Percentiles rank a stretch among this genome's conserved stretches.
Evolutionary conservation across 768 basidiomycete genomes (phyloP).

Genomic region (Infundibulicybe gibba): DNA sequence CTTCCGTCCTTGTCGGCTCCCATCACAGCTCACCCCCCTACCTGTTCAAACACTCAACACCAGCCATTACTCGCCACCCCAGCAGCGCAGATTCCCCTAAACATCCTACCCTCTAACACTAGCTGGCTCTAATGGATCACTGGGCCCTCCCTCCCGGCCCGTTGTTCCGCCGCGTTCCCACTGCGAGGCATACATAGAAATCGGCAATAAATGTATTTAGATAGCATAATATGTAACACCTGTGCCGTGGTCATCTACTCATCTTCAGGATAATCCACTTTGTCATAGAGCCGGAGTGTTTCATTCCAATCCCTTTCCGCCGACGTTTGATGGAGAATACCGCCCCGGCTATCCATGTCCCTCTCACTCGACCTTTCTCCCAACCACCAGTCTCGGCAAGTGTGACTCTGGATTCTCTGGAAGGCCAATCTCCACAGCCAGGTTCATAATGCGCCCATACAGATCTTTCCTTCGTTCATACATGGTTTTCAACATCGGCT

Average conservation of each 20-base stretch:
- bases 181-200: too few relatives aligned
- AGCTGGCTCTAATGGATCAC: too few relatives aligned
- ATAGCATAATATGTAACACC: too few relatives aligned
- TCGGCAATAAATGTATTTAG: too few relatives aligned
- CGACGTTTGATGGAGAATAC: constrained; percentile 76
- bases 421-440: constrained; percentile 60
- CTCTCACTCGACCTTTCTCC: constrained; percentile 70
- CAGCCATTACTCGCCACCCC: too few relatives aligned
- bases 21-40: too few relatives aligned
- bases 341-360: constrained; percentile 62
- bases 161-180: too few relatives aligned
- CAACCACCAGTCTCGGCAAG: constrained; percentile 50
- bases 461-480: constrained; percentile 51
- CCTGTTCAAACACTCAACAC: too few relatives aligned
- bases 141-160: too few relatives aligned
- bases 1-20: too few relatives aligned
- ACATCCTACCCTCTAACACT: too few relatives aligned
- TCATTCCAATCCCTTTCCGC: constrained; percentile 91
- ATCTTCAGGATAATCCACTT: constrained; percentile 76
- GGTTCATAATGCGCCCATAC: constrained; percentile 60
- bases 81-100: too few relatives aligned
- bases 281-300: constrained; percentile 75
- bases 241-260: constrained; percentile 11
- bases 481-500: constrained; percentile 49
- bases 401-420: constrained; percentile 68